Base-by-base conservation (phyloP, 2,329 filamentous ascomycete species). In the Pseudogymnoascus sp. region DNA sequence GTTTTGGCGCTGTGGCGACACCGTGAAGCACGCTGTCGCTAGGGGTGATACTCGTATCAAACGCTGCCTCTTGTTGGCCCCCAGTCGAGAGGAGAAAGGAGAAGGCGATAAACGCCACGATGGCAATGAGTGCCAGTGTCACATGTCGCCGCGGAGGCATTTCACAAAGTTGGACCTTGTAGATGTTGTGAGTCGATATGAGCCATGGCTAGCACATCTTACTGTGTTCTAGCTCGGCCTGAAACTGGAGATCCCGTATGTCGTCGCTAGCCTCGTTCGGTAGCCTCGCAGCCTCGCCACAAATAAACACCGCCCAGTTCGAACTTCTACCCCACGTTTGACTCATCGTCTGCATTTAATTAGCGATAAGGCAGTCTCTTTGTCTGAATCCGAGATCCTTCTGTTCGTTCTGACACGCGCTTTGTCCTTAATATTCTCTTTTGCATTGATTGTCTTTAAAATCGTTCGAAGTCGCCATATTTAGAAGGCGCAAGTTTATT, bases 1-100 rank as follows among this genome's bases (percentile, higher is more conserved):
- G 79, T 76, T 91, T 92, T 1, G 89, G 87, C 61, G 90, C 90
- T 70, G 92, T 93, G 3, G 86, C 87, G 63, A 85, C 85, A 63
- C 89, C 89, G 17, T 81, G 80, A 21, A 91, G 78, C 17, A 88
- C 75, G 47, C 75, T 75, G 26, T 77, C 74, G 62, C 33, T 67
- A 8, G 65, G 64, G 11, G 63, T 62, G 5, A 31, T 23, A 53
- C 40, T 64, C 8, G 40, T 66, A 68, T 33, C 50, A 60, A 28
- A 69, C n/a, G 64, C 62, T 13, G 65, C 68, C 11, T 70, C 65
- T 17, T 62, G 38, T 31, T 65, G 60, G 19, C 62, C 65, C 7
- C 69, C 65, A 47, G 73, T 72, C 64, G 73, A 74, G 67, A 82
- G 79, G 63, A 85, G 82, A 68, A 86, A 82, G 67, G 83, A 78